A percentile compares a stretch with the other conserved stretches of the same genome.
phyloP scores from a whole-genome alignment of 352 stramenopile genomes.

The Phytophthora podocarpi region DNA sequence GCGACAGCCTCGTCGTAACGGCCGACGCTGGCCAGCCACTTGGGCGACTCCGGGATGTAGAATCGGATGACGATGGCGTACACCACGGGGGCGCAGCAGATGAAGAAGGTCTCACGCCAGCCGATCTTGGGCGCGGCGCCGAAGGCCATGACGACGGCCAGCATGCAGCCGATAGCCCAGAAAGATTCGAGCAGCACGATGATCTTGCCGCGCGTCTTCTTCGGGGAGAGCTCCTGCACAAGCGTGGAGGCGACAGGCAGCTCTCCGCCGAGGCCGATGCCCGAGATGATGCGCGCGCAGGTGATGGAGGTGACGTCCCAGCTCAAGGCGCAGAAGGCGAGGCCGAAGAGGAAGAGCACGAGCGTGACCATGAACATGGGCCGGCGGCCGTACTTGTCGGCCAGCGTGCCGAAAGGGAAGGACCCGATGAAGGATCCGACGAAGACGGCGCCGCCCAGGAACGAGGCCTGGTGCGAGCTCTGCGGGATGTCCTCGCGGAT shows the following conservation, averaged over 20 bases:
- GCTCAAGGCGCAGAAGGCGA: conserved; percentile 49
- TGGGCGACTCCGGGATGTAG: conserved; percentile 67
- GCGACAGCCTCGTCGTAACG: conserved; percentile 61
- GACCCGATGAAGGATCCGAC: conserved; percentile 69
- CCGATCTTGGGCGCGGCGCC: conserved; percentile 50
- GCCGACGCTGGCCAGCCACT: conserved; percentile 72
- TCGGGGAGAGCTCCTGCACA: conserved; percentile 65
- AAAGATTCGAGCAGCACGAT: conserved; percentile 76
- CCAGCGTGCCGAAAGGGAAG: conserved; percentile 59
- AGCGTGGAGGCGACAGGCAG: conserved; percentile 62
- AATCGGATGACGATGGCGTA: conserved; percentile 59
- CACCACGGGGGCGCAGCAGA: conserved; percentile 56
- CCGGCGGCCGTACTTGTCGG: conserved; percentile 67
- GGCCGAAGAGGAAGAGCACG: conserved; percentile 59
- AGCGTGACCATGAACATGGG: conserved; percentile 76
- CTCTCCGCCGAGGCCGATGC: conserved; percentile 67
- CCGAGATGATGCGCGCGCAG: conserved; percentile 62
- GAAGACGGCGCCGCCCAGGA: conserved; percentile 60
- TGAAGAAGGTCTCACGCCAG: conserved; percentile 66
- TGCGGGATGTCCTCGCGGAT: conserved; percentile 54
- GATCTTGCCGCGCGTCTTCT: conserved; percentile 62
- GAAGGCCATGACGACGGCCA: conserved; percentile 60
- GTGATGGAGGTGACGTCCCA: conserved; percentile 65
- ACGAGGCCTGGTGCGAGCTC: conserved; percentile 40
- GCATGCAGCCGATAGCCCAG: conserved; percentile 62